These are phyloP conservation scores for Saccharomyces eubayanus DNA, from an alignment of 805 yeast genomes.

Conservation along the genomic window DNA sequence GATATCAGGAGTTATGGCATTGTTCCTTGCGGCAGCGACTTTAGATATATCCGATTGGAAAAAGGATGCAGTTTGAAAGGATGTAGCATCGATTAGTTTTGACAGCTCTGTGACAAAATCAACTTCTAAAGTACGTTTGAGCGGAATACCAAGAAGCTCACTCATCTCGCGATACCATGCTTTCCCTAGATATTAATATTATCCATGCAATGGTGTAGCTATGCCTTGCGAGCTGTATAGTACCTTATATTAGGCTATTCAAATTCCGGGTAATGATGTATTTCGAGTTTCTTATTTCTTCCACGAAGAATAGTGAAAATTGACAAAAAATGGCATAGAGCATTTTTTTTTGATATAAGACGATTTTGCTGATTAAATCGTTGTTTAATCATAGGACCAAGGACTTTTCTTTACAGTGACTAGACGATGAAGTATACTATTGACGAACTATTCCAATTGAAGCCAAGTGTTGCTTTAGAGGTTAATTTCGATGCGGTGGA, in stretches of 20 bases:
- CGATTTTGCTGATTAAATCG: not conserved
- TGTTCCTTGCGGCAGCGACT: constrained; percentile 38
- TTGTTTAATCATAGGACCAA: not conserved
- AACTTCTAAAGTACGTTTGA: constrained; percentile 38
- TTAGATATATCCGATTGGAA: constrained; percentile 37
- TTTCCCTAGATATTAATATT: not conserved
- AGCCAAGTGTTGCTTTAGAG: constrained; percentile 50
- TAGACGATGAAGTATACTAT: constrained; percentile 55
- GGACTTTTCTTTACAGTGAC: not conserved
- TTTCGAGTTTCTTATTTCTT: not conserved
- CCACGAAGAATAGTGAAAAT: not conserved
- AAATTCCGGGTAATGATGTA: not conserved
- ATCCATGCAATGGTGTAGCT: not conserved
- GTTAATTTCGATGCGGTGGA: constrained; percentile 56
- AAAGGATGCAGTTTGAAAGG: constrained; percentile 37
- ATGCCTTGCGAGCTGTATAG: not conserved
- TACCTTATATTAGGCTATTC: not conserved
- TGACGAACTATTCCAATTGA: constrained; percentile 55
- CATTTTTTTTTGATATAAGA: not conserved
- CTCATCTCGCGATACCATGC: constrained; percentile 9
- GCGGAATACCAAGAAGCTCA: constrained; percentile 45
- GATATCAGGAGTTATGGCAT: constrained; percentile 32
- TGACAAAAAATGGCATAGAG: not conserved
- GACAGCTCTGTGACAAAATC: constrained; percentile 36
- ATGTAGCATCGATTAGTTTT: constrained; percentile 41